These are phyloP conservation scores for Tricladium varicosporioides DNA, from an alignment of 2,329 filamentous ascomycete species.

Conservation along the genomic window DNA sequence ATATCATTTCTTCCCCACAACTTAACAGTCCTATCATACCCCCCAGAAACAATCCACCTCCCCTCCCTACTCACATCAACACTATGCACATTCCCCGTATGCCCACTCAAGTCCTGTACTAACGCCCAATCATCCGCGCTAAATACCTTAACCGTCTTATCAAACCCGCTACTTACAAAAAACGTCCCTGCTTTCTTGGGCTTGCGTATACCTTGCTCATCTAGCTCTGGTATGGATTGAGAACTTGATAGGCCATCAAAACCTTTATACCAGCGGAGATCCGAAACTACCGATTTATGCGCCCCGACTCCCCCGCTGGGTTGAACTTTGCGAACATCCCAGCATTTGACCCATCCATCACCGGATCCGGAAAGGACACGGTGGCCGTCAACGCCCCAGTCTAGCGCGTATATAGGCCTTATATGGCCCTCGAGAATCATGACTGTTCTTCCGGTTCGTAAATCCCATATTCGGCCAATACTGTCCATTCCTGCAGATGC, in stretches of 20 bases:
- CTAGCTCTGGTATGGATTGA: conserved; percentile 50
- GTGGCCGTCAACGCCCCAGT: conserved; percentile 90
- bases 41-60: conserved; percentile 90
- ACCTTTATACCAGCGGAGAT: conserved; percentile 92
- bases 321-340: conserved; percentile 90
- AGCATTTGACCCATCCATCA: conserved; percentile 96
- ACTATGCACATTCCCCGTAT: conserved; percentile 88
- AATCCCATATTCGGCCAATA: conserved; percentile 92
- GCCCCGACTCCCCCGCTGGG: conserved; percentile 83
- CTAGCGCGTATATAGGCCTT: conserved; percentile 86
- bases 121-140: conserved; percentile 95
- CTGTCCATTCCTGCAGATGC: conserved; percentile 93
- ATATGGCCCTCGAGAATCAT: conserved; percentile 91
- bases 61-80: conserved; percentile 84
- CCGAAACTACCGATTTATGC: conserved; percentile 86
- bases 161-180: conserved; percentile 87
- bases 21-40: conserved; percentile 93
- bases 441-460: conserved; percentile 86
- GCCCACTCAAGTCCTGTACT: conserved; percentile 82
- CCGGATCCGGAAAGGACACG: conserved; percentile 89
- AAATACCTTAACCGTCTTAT: conserved; percentile 93
- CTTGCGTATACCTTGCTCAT: conserved; percentile 62
- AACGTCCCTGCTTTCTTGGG: conserved; percentile 91
- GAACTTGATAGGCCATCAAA: conserved; percentile 67
- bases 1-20: conserved; percentile 87